Evolutionary conservation across 768 basidiomycete species (phyloP), one percentile per base, ranked within the genome.

Genomic region (Termitomyces sp.): DNA sequence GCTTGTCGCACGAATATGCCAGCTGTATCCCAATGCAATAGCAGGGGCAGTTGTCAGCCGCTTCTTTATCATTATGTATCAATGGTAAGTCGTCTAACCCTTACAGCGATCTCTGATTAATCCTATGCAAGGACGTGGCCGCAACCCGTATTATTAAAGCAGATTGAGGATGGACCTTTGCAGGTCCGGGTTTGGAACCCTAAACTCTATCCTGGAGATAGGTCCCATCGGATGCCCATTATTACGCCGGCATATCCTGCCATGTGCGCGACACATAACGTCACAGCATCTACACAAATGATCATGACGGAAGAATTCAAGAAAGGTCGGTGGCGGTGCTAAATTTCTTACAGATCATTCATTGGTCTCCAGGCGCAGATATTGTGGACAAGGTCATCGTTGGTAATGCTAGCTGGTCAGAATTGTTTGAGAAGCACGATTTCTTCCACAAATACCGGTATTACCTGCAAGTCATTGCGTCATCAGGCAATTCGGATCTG

Each of bases 261-360:
- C 6, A 99, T 99, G 96, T 98, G 96, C 72, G 86, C 96, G 27
- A 99, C 97, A 18, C 97, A 99, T 76, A 99, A 98, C 67, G 95
- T 98, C 60, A 95, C 94, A 54, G 84, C 85, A 45, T 97, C 95
- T 9, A 98, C 96, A 5, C 93, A 97, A 74, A 87, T 89, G 81
- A 91, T 99, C 56, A 94, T 97, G 80, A 95, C 91, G 0, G 88
- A 93, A 65, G 97, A 99, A 68, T 95, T 98, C 72, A 91, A 93
- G 76, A 86, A 89, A 80, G 95, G 95, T 90, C 33, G 7, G 64
- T 60, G 31, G 15, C 45, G 37, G 24, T 48, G 61, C 9, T 54
- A 20, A 37, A 24, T 54, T 4, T 54, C 3, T 27, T 39, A 12
- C 39, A 50, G 36, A 51, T 37, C 57, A 31, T 61, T 67, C n/a